A percentile compares a stretch with the other conserved stretches of the same genome.
These are phyloP conservation scores for Salvia miltiorrhiza DNA, from an alignment of 257 asterid species.

Conservation along the genomic window DNA sequence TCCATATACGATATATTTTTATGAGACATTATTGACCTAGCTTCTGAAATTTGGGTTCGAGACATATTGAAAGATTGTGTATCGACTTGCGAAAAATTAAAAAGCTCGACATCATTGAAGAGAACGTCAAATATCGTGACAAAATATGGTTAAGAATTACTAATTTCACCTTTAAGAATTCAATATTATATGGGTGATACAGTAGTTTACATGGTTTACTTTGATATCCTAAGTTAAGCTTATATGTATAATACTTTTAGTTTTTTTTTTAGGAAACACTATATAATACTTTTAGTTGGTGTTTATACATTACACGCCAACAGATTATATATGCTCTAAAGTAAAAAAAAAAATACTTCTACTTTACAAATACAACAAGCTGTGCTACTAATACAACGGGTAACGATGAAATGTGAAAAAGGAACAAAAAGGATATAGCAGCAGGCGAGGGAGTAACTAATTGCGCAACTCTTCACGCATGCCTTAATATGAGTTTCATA, in stretches of 20 bases:
- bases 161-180: too few species aligned
- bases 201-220: too few species aligned
- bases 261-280: too few species aligned
- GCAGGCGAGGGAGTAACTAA: background rate
- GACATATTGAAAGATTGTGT: too few species aligned
- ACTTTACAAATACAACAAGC: background rate
- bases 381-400: constrained; percentile 4
- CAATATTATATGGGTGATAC: too few species aligned
- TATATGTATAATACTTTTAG: background rate
- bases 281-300: background rate
- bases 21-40: too few species aligned
- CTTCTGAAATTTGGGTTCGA: too few species aligned
- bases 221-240: background rate
- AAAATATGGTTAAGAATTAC: too few species aligned
- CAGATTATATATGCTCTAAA: background rate
- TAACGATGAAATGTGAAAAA: background rate
- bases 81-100: too few species aligned
- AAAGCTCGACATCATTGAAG: too few species aligned
- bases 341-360: background rate
- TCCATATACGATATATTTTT: too few species aligned
- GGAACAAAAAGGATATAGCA: constrained; percentile 12
- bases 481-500: background rate
- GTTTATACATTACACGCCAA: constrained; percentile 1
- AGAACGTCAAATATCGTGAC: too few species aligned
- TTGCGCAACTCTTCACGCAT: background rate